Conservation (phyloP, 2,329 filamentous ascomycete genomes). For the Cytospora piceicola region DNA sequence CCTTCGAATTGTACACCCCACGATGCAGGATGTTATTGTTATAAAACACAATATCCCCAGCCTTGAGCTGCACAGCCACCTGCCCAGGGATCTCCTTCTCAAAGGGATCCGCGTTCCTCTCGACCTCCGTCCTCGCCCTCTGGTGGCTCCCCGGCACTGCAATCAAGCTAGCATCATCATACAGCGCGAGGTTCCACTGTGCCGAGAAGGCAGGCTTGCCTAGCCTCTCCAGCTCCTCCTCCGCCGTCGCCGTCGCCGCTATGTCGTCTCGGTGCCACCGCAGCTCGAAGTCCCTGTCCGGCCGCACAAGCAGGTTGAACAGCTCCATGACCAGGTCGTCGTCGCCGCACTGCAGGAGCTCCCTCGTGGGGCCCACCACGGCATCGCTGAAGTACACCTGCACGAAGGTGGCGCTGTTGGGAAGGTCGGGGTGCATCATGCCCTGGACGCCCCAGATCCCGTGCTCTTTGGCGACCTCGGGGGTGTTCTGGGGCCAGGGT, state of each 20-base stretch:
- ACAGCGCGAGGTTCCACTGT: constrained; percentile 87
- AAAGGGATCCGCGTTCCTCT: constrained; percentile 70
- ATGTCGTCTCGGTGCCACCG: constrained; percentile 89
- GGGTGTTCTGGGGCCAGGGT: constrained; percentile 61
- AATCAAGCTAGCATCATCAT: constrained; percentile 72
- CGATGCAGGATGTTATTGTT: constrained; percentile 83
- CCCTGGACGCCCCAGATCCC: constrained; percentile 71
- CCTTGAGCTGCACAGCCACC: constrained; percentile 61
- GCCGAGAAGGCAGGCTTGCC: constrained; percentile 69
- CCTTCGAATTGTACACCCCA: constrained; percentile 61
- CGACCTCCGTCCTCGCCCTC: constrained; percentile 69
- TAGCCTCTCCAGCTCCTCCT: constrained; percentile 69
- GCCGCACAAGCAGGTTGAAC: constrained; percentile 82
- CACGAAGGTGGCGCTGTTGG: constrained; percentile 57
- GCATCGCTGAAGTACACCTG: constrained; percentile 71
- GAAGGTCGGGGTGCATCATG: constrained; percentile 31
- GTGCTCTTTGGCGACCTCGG: constrained; percentile 41
- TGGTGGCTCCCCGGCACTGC: constrained; percentile 78
- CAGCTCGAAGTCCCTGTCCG: constrained; percentile 71
- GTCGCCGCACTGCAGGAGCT: constrained; percentile 61
- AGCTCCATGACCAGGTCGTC: constrained; percentile 81
- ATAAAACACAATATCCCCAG: constrained; percentile 82
- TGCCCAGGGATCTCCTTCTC: constrained; percentile 30
- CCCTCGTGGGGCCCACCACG: constrained; percentile 65
- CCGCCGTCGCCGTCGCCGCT: constrained; percentile 62